A percentile compares a stretch with the other conserved stretches of the same genome.
These are phyloP conservation scores for Aspergillus quadrilineatus DNA, from an alignment of 2,329 filamentous ascomycete genomes.

Conservation along the genomic window DNA sequence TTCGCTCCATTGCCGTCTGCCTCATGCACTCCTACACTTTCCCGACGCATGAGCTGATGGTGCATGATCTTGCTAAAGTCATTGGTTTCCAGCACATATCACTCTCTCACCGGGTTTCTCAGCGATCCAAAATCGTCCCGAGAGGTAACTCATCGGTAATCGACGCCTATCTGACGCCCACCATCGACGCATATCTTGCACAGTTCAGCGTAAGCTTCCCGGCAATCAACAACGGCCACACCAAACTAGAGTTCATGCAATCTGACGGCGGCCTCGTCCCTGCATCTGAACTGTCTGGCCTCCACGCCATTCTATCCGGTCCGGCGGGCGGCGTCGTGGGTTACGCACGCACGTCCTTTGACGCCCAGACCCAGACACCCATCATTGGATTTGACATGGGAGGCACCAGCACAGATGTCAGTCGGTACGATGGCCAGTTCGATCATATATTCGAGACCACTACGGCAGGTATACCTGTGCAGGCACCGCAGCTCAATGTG, in stretches of 20 bases:
- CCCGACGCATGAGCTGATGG: constrained; percentile 80
- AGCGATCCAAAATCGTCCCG: constrained; percentile 85
- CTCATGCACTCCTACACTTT: constrained; percentile 31
- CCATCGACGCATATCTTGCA: constrained; percentile 71
- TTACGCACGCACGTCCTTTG: constrained; percentile 87
- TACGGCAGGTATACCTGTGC: constrained; percentile 86
- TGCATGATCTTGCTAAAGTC: too few species aligned
- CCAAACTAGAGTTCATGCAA: constrained; percentile 95
- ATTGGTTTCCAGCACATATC: too few species aligned
- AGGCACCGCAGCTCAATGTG: constrained; percentile 88
- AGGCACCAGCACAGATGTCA: constrained; percentile 85
- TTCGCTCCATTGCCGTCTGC: neutral
- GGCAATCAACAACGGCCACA: constrained; percentile 67
- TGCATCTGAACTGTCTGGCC: constrained; percentile 62
- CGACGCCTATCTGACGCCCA: constrained; percentile 76
- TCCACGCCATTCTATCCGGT: constrained; percentile 84
- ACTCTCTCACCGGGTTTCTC: constrained; percentile 68
- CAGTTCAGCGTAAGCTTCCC: constrained; percentile 61
- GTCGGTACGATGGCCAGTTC: constrained; percentile 80
- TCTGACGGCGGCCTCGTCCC: constrained; percentile 70
- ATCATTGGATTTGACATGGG: constrained; percentile 98
- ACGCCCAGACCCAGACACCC: constrained; percentile 74
- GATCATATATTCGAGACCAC: constrained; percentile 95
- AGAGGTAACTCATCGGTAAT: constrained; percentile 74
- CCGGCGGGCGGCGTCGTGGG: constrained; percentile 83